phyloP scores from a whole-genome alignment of 805 yeast genomes.

The Saturnispora mendoncae region DNA sequence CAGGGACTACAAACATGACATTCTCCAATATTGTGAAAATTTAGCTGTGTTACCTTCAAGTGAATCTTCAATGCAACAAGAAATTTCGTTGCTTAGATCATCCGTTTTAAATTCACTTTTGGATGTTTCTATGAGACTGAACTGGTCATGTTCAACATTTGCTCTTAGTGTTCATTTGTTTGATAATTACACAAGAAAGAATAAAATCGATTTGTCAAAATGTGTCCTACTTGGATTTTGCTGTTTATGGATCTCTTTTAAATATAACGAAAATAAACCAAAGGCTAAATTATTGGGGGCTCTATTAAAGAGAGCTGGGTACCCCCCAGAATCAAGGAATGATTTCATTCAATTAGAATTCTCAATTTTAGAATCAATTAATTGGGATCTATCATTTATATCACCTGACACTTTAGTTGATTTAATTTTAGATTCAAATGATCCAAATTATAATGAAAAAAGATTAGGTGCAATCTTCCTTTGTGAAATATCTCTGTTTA shows the following conservation, averaged over 20 bases:
- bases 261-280: conserved; percentile 42
- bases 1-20: conserved; percentile 24
- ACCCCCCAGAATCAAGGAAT: conserved; percentile 17
- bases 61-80: conserved; percentile 16
- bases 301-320: conserved; percentile 26
- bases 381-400: conserved; percentile 57
- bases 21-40: conserved; percentile 26
- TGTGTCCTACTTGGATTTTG: conserved; percentile 35
- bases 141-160: conserved; percentile 29
- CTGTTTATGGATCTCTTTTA: conserved; percentile 39
- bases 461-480: conserved; percentile 50
- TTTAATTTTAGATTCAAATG: conserved; percentile 32
- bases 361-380: conserved; percentile 50
- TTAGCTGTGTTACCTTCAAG: conserved; percentile 18
- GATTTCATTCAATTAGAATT: conserved; percentile 59
- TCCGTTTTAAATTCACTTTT: conserved; percentile 27
- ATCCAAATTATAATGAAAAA: conserved; percentile 36
- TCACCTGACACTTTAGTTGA: conserved; percentile 60
- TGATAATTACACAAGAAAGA: conserved; percentile 32
- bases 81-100: conserved; percentile 13
- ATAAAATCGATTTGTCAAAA: conserved; percentile 28
- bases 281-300: conserved; percentile 35
- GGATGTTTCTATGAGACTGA: conserved; percentile 24
- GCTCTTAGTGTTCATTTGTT: conserved; percentile 31
- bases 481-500: conserved; percentile 60